Base-by-base conservation (phyloP, 2,329 filamentous ascomycete genomes). In the Stachybotrys echinatus region DNA sequence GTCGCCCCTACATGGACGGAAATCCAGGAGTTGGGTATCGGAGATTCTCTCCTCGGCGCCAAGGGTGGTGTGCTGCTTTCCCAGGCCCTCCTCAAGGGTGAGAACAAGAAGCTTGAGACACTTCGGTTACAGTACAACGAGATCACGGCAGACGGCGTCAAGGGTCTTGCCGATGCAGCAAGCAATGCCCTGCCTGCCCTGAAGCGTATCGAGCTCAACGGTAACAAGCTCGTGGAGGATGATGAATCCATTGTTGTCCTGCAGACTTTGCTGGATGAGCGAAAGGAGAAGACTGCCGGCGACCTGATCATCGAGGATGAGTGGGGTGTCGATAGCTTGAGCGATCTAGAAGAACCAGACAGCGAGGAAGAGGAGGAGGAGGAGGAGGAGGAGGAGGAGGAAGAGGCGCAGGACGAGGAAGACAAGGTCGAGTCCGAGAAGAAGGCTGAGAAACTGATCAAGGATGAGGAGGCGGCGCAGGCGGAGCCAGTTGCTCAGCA, bases 101-200 rank as follows among this genome's bases (percentile, higher is more conserved):
- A 84, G 56, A 96, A 96, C 68, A 74, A 75, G 62, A 87, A 88
- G 65, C 76, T 99, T 20, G 83, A 95, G 73, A 84, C 84, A 10
- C 74, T 99, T 58, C 83, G 90, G 56, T 72, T 97, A 61, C 89
- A 96, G 66, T 97, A 88, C 77, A 97, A 97, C 72, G 94, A 99
- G 58, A 94, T 99, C 64, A 91, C 88, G 39, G 76, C 85, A 1
- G 79, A 83, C 50, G 88, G 87, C 18, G 69, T 97, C 46, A 84
- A 88, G 64, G 80, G 77, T 3, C 76, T 99, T 48, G 80, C 85
- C 3, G 73, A 80, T 19, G 89, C 88, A 3, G 84, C 84, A 5
- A 82, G 83, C 60, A 73, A 79, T 8, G 76, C 78, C 3, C 78
- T 99, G 8, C 91, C 90, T 2, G 80, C 80, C 12, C 74, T 99